Percentiles rank a stretch among this genome's conserved stretches.
These are phyloP conservation scores for Daedaleopsis sinensis DNA, from an alignment of 768 basidiomycete species.

Conservation along the genomic window DNA sequence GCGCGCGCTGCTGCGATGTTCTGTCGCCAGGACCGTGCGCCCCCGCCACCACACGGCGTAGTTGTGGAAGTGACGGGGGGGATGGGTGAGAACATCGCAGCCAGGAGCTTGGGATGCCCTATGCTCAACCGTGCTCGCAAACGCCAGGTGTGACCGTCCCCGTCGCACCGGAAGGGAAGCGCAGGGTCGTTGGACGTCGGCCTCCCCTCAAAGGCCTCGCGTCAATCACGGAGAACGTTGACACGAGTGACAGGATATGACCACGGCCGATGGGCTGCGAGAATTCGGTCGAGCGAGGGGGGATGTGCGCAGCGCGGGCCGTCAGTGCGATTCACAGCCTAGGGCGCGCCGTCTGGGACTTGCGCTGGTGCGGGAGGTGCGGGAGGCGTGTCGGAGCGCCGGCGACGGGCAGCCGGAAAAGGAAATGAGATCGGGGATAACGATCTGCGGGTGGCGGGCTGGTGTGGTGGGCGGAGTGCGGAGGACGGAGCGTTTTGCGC, in stretches of 20 bases:
- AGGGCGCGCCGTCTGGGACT: slow-evolving; percentile 8
- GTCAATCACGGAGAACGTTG: not conserved
- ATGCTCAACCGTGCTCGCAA: not conserved
- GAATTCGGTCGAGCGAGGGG: not conserved
- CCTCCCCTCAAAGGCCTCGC: not conserved
- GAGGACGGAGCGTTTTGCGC: slow-evolving; percentile 35
- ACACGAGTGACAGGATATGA: slow-evolving; percentile 12
- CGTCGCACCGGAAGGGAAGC: not conserved
- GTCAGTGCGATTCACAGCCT: slow-evolving; percentile 20
- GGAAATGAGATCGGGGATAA: slow-evolving; percentile 24
- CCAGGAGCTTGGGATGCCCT: not conserved
- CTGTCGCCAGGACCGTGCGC: not conserved
- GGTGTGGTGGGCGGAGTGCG: slow-evolving; percentile 20
- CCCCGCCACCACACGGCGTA: not conserved
- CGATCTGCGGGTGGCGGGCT: slow-evolving; percentile 11
- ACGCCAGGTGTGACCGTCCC: not conserved
- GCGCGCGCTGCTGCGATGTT: not conserved
- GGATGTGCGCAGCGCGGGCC: not conserved
- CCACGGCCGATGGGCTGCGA: slow-evolving; percentile 8
- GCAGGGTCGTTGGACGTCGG: not conserved
- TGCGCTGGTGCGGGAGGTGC: not conserved
- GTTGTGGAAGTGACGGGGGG: not conserved
- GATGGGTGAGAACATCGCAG: not conserved
- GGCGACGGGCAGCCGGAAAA: not conserved
- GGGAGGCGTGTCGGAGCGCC: slow-evolving; percentile 10